A percentile compares a stretch with the other conserved stretches of the same genome.
phyloP scores from a whole-genome alignment of 2,329 filamentous ascomycete species.

The Botryosphaeria dothidea region DNA sequence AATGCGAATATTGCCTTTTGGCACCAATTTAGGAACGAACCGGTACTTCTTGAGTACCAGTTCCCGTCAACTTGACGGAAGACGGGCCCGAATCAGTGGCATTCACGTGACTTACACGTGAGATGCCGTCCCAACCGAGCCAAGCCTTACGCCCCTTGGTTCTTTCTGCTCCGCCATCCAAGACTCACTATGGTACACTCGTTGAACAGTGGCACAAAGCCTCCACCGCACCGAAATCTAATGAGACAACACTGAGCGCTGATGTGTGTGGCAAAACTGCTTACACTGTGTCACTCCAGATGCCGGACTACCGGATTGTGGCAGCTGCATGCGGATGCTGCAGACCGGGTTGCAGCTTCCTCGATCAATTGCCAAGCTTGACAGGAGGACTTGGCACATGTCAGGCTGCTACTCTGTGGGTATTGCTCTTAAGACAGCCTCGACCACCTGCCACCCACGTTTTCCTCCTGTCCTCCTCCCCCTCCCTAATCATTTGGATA shows the following conservation, averaged over 20 bases:
- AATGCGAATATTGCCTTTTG: too few relatives aligned
- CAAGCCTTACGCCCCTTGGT: not conserved
- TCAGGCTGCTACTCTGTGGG: not conserved
- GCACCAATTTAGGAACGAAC: too few relatives aligned
- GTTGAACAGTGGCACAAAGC: too few relatives aligned
- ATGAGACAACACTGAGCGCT: too few relatives aligned
- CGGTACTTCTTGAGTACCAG: too few relatives aligned
- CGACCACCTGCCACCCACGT: conserved; percentile 14
- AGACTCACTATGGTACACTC: too few relatives aligned
- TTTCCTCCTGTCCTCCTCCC: not conserved
- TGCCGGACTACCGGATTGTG: not conserved
- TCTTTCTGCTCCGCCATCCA: not conserved
- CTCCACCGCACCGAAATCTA: too few relatives aligned
- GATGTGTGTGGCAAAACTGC: too few relatives aligned
- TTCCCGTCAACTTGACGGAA: too few relatives aligned
- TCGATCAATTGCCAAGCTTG: not conserved
- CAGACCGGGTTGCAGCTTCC: not conserved
- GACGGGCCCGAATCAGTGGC: too few relatives aligned
- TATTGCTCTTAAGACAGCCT: not conserved
- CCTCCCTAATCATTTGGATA: too few relatives aligned
- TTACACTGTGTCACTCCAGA: not conserved
- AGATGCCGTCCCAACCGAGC: not conserved
- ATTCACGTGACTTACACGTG: not conserved
- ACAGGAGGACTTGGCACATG: not conserved
- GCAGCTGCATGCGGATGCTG: not conserved